Evolutionary conservation across 192 early-diverging fungal genomes (phyloP), one percentile per base, ranked within the genome.

Genomic region (Podila clonocystis): DNA sequence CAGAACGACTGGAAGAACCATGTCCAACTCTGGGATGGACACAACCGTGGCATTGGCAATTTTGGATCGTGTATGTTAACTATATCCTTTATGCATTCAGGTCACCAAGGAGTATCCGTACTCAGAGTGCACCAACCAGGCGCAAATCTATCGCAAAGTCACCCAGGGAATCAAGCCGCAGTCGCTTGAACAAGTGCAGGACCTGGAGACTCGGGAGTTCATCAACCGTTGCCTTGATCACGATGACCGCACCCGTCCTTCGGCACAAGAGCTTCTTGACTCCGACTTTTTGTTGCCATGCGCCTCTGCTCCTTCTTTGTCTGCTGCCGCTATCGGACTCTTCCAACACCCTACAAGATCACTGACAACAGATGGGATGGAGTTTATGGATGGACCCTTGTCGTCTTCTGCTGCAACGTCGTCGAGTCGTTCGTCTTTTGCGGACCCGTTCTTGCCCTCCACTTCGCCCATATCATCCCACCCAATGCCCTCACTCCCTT

Each of bases 51-150:
- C 0, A 50, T 8, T 52, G 13, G 50, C 12, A 50, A 50, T 19
- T 22, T 20, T n/a, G 20, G 52, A 55, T 55, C 9, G 4, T 55
- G 22, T 55, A 45, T 45, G 11, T 3, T 45, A 45, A 45, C 52
- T 7, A 2, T 55, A 5, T 17, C 24, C 34, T 6, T 24, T 20
- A 22, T 26, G 5, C 52, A 58, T 87, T 19, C 80, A 80, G 77
- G 77, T 89, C 30, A 95, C 93, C n/a, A 91, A 91, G 63, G 92
- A 96, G 67, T 96, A 95, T 87, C 95, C 95, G 2, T 96, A 95
- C 83, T 86, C 83, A 17, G 95, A 96, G 68, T 95, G 94, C 73
- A 89, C 85, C 9, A 96, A 96, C 83, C 93, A 92, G 50, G 92
- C 93, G 9, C 94, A 95, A 68, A 94, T 96, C 65, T 96, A 92